A percentile compares a stretch with the other conserved stretches of the same genome.
These are phyloP conservation scores for Sporothrix schenckii DNA, from an alignment of 2,329 filamentous ascomycete genomes.

Conservation along the genomic window DNA sequence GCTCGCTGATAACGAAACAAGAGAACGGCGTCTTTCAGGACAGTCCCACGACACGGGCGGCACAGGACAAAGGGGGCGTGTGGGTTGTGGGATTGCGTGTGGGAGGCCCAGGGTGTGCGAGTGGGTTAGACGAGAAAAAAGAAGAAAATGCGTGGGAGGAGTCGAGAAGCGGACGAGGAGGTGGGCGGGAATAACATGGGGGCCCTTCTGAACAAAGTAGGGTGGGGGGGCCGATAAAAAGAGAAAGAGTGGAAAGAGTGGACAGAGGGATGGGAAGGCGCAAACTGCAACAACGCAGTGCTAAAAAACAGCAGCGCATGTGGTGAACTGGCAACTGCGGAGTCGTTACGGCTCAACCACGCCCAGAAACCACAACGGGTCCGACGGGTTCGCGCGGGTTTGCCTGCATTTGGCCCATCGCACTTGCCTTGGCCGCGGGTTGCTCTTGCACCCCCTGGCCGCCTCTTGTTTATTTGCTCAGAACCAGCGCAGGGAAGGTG, in stretches of 20 bases:
- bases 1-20: constrained; percentile 23
- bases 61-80: constrained; percentile 27
- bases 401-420: constrained; percentile 6
- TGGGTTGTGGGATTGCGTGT: constrained; percentile 21
- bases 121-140: constrained; percentile 22
- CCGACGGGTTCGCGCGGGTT: constrained; percentile 15
- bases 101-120: constrained; percentile 18
- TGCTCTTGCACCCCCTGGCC: constrained; percentile 12
- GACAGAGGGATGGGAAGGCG: neutral
- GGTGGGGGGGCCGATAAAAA: constrained; percentile 3
- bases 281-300: neutral
- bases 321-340: constrained; percentile 2
- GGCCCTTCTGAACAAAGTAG: neutral
- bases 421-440: neutral
- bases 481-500: constrained; percentile 6
- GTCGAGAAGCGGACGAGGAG: constrained; percentile 8
- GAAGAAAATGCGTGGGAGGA: constrained; percentile 23
- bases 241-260: neutral
- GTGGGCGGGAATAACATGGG: constrained; percentile 24
- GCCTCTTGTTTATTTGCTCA: constrained; percentile 11
- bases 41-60: constrained; percentile 23
- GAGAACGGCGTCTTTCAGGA: constrained; percentile 26
- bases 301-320: neutral
- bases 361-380: neutral
- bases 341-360: constrained; percentile 6